Conservation (phyloP, 1,284 basidiomycete species). For the Serendipita sp. region DNA sequence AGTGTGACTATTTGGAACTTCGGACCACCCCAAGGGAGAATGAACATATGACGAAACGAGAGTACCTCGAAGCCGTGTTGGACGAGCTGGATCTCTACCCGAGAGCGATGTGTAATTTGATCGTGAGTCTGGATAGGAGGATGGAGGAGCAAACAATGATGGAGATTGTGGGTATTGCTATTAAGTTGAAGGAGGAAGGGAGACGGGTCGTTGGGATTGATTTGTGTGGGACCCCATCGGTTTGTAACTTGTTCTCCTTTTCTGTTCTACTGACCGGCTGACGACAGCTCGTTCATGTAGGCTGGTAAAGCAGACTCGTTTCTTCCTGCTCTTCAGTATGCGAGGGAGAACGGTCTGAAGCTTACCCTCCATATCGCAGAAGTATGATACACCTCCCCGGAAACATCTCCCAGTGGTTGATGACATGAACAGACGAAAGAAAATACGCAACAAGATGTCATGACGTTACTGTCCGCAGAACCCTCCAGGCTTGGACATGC, state of each 20-base stretch:
- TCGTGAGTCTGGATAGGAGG: conserved; percentile 57
- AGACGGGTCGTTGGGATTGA: conserved; percentile 62
- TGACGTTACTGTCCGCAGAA: conserved; percentile 44
- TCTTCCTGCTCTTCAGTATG: conserved; percentile 36
- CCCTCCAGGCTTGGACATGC: conserved; percentile 69
- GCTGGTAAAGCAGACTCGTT: conserved; percentile 45
- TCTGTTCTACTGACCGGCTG: too few species aligned
- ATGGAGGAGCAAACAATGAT: conserved; percentile 37
- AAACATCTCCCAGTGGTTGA: neutral
- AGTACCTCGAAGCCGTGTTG: conserved; percentile 54
- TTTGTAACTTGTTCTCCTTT: conserved; percentile 16
- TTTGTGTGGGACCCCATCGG: conserved; percentile 59
- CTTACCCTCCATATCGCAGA: conserved; percentile 73
- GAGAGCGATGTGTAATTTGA: conserved; percentile 36
- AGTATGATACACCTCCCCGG: conserved; percentile 24
- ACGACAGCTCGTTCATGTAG: conserved; percentile 14
- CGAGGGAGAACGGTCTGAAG: conserved; percentile 43
- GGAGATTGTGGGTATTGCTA: conserved; percentile 46
- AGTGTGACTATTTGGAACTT: conserved; percentile 60
- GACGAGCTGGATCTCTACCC: conserved; percentile 46
- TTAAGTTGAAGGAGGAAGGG: conserved; percentile 39
- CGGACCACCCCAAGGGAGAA: conserved; percentile 53
- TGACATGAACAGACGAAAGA: conserved; percentile 30
- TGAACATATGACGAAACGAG: conserved; percentile 34
- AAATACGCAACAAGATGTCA: conserved; percentile 44